Base-by-base conservation (phyloP, 805 yeast species). In the Candida stauntonica region DNA sequence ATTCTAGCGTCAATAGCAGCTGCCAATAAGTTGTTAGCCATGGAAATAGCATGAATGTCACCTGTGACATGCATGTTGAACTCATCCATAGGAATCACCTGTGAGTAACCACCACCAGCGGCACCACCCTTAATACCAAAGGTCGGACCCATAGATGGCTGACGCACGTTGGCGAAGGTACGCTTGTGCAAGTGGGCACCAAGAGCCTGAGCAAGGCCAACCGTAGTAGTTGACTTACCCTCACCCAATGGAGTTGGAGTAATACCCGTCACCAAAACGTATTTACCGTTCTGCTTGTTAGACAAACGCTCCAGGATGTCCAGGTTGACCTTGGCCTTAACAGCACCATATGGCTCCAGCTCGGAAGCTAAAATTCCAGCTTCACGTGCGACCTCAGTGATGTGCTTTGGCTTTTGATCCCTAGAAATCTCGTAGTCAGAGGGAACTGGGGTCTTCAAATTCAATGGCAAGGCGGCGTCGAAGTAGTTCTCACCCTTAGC, bases 81-180 rank as follows among this genome's bases (percentile, higher is more conserved):
- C 58, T 83, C 93, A 62, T 83, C 91, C 93, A 83, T 83, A 47
- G 93, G 93, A 59, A 83, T 81, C 21, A 83, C 93, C 63, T 83
- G 91, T 20, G 93, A 79, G 59, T 82, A 83, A 44, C 93, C 93
- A 61, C 93, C 91, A 60, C 93, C 93, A 7, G 93, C 93, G 50
- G 93, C 93, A 65, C 93, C 93, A 63, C 93, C 93, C 61, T 83
- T 83, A 50, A 83, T 81, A 65, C 93, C 93, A 55, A 83, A 83
- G n/a, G 93, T 83, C 47, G 93, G 93, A 40, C 93, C 93, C 89
- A 82, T 81, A 9, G 87, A 80, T 18, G 93, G 93, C 61, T 83
- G 93, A 69, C 93, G 75, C 37, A 83, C 93, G 58, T 82, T 83
- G 49, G 91, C 93, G 56, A 83, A 72, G 13, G 81, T 81, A 42